Percentiles rank a stretch among this genome's conserved stretches.
Evolutionary conservation across 306 rosid species (phyloP).

Genomic region (Cicer bijugum): DNA sequence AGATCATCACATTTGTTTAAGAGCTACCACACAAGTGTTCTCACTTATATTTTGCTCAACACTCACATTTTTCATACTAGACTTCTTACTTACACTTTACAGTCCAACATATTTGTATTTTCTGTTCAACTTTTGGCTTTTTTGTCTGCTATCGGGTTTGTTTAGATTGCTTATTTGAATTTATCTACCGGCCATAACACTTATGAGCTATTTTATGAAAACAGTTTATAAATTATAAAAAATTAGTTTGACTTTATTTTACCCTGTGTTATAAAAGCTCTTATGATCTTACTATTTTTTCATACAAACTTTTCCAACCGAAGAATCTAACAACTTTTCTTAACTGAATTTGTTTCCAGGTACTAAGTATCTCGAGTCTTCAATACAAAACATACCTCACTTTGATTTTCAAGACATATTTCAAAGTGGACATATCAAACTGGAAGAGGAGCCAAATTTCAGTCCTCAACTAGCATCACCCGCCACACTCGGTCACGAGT

Average conservation of each 20-base stretch:
- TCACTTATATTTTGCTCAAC: no score
- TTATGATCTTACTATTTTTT: neutral
- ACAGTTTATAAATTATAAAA: no score
- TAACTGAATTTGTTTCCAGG: slow-evolving; percentile 50
- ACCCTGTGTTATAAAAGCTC: no score
- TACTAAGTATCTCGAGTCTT: slow-evolving; percentile 48
- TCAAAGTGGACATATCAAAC: slow-evolving; percentile 53
- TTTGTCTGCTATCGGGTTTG: neutral
- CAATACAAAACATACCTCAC: slow-evolving; percentile 55
- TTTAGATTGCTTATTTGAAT: no score
- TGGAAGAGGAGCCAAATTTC: slow-evolving; percentile 57
- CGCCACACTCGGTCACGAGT: slow-evolving; percentile 48
- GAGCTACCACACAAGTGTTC: no score
- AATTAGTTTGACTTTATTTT: no score
- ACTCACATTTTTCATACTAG: no score
- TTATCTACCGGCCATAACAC: no score
- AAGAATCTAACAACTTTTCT: slow-evolving; percentile 32
- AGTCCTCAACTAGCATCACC: slow-evolving; percentile 51
- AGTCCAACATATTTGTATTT: neutral
- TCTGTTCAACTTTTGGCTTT: slow-evolving; percentile 17
- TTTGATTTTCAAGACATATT: slow-evolving; percentile 59
- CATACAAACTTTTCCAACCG: neutral
- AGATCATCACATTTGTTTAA: no score
- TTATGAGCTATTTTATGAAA: no score
- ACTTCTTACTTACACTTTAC: no score